Conservation (phyloP, 345 rosid genomes). For the Hibiscus mutabilis region DNA sequence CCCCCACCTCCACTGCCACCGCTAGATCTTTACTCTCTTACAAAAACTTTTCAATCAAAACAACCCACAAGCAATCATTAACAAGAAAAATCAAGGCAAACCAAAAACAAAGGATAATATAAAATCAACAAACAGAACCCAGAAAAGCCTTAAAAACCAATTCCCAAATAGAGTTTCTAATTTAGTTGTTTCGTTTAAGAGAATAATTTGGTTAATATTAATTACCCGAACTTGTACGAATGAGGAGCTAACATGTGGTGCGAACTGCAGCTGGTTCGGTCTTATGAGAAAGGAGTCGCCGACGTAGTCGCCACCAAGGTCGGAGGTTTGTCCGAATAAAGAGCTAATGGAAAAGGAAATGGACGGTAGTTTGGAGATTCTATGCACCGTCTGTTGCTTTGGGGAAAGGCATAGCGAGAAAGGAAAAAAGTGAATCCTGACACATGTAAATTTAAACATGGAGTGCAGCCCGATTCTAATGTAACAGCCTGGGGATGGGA, state of each 20-base stretch:
- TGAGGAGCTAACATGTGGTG: slow-evolving; percentile 1
- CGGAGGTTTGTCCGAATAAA: slow-evolving; percentile 5
- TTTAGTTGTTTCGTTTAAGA: not conserved
- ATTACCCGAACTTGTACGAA: not conserved
- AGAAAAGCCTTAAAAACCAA: slow-evolving; percentile 1
- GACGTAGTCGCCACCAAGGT: not conserved
- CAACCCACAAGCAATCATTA: slow-evolving; percentile 4
- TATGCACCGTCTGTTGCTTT: not conserved
- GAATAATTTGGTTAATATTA: not conserved
- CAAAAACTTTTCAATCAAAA: slow-evolving; percentile 1
- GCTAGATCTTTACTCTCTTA: slow-evolving; percentile 16
- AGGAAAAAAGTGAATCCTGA: not conserved
- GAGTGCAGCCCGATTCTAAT: not conserved
- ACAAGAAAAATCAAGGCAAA: not conserved
- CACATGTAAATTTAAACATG: not conserved
- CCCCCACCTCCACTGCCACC: slow-evolving; percentile 9
- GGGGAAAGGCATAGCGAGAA: not conserved
- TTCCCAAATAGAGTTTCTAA: not conserved
- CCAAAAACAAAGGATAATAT: slow-evolving; percentile 3
- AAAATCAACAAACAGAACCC: not conserved
- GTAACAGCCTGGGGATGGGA: slow-evolving; percentile 8
- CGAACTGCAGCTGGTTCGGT: not conserved
- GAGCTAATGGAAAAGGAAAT: not conserved
- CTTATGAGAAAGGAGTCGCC: not conserved
- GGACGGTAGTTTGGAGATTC: not conserved